These are phyloP conservation scores for Senna tora DNA, from an alignment of 306 rosid species.

Conservation along the genomic window DNA sequence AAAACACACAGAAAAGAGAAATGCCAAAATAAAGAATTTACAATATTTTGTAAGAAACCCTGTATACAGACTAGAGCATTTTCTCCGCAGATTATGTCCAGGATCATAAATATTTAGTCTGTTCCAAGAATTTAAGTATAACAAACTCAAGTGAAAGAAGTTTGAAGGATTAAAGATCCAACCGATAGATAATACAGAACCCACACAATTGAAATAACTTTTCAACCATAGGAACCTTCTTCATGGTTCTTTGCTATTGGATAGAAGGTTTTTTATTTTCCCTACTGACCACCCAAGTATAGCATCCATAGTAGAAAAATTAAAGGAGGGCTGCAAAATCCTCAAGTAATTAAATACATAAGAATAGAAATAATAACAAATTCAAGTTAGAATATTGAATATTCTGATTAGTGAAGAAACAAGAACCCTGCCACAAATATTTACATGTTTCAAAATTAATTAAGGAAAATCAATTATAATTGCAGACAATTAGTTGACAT, in stretches of 20 bases:
- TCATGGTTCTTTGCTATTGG: background rate
- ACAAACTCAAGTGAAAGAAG: background rate
- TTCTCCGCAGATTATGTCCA: background rate
- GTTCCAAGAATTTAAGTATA: background rate
- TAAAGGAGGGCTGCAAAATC: background rate
- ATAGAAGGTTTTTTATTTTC: background rate
- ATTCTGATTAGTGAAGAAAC: slow-evolving; percentile 18
- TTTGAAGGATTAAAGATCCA: background rate
- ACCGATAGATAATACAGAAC: background rate
- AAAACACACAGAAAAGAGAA: background rate
- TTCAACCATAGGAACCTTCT: background rate
- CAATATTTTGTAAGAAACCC: background rate
- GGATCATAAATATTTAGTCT: background rate
- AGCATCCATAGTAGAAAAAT: background rate
- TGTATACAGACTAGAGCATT: background rate
- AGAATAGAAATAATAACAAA: background rate
- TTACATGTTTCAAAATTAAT: slow-evolving; percentile 17
- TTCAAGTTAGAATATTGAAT: slow-evolving; percentile 25
- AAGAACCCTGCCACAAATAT: background rate
- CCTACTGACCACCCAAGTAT: slow-evolving; percentile 6
- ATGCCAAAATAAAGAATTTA: background rate
- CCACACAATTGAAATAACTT: background rate
- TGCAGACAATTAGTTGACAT: background rate
- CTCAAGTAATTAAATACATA: background rate
- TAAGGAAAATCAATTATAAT: background rate